Evolutionary conservation across 148 eudicot genomes (phyloP), one percentile per base, ranked within the genome.

Genomic region (Spergularia marina): DNA sequence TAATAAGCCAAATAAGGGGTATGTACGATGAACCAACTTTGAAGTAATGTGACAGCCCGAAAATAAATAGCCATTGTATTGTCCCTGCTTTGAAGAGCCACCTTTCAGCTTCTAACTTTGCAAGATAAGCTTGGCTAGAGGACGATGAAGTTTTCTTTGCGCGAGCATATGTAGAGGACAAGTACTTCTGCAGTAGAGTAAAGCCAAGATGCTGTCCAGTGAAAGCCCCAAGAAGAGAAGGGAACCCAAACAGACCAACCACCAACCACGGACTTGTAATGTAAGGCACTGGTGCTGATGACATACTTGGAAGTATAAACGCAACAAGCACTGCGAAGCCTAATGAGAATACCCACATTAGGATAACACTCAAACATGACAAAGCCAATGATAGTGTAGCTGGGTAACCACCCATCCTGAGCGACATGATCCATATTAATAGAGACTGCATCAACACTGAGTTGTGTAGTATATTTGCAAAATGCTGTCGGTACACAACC

Each of bases 211-310:
- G 87, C 79, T 95, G 98, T 71, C 98, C 98, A 79, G 87, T 76
- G 73, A 95, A 87, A 70, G 98, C 98, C 80, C 98, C 98, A 53
- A 95, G 86, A 67, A 95, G 84, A 76, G 98, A 87, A 73, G 98
- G 97, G 72, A 87, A 80, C 72, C 89, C 98, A 79, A 90, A 92
- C 69, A 95, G 80, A 85, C 98, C 92, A 78, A 85, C 71, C 7
- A 82, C 96, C 67, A 95, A 70, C 93, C 89, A 90, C 8, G 98
- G 94, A 74, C 80, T 86, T 23, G 94, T 63, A 82, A 95, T 40
- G 77, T 76, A 90, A 59, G 98, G 97, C 58, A 85, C 86, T 53
- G 97, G 79, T 62, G 90, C 85, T 56, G 86, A 82, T 13, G 92
- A 89, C 47, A 88, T n/a, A 71, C 78, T 62, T 23, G 97, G 87